Base-by-base conservation (phyloP, 139 green algal species). In the Chlorella sorokiniana region DNA sequence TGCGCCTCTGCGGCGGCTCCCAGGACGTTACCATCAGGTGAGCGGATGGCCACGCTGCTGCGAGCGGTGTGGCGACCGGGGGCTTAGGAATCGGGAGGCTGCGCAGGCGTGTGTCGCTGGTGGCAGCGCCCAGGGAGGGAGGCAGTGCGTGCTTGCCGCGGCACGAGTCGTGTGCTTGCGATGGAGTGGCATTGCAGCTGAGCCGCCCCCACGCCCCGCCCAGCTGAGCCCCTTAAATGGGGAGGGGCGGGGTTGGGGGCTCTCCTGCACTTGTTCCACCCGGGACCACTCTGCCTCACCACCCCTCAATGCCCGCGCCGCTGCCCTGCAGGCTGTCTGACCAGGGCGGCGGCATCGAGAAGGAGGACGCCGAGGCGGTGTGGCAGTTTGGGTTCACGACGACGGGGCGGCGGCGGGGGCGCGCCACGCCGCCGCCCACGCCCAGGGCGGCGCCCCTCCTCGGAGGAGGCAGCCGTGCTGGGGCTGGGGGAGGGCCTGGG, bases 341-440 rank as follows among this genome's bases (percentile, higher is more conserved):
- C 83, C 89, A 95, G 59, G 95, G 95, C 0, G 95, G 94, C 3
- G 95, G 95, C 73, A 93, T 98, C 22, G 51, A 89, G 2, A 38
- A 86, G 1, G 69, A 84, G 4, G 18, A 90, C 27, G 48, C 89
- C 22, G 68, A 86, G 22, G 78, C 89, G 67, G 91, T 95, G 14
- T 96, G 87, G 87, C 83, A 86, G n/a, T 96, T 94, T 56, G 92
- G 92, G 52, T 95, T 88, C 81, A 95, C 90, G 5, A 94, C 89
- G 14, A 83, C 84, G 62, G 4, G 41, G 42, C 11, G 54, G 23
- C 11, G 9, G 35, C n/a, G n/a, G n/a, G n/a, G n/a, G n/a, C n/a
- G n/a, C n/a, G n/a, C n/a, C n/a, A n/a, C n/a, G n/a, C n/a, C n/a
- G 16, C 40, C 27, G 35, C 48, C 41, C n/a, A 14, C 23, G 40